phyloP scores from a whole-genome alignment of 2,329 filamentous ascomycete genomes.

The Tolypocladium album region DNA sequence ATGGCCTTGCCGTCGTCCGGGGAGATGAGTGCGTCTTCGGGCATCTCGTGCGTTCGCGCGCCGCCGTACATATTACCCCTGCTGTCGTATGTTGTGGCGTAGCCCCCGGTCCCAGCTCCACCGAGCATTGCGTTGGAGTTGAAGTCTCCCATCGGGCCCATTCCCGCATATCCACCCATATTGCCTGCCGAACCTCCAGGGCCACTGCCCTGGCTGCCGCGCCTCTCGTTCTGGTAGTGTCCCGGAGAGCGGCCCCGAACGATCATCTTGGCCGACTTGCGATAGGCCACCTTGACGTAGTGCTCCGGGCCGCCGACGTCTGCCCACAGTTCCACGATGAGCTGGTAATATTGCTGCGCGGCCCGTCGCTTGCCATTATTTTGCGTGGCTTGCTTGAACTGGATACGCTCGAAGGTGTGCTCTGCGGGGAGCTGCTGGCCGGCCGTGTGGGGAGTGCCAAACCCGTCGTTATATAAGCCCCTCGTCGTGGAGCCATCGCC shows the following conservation, averaged over 20 bases:
- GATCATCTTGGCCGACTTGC: slow-evolving; percentile 71
- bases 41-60: slow-evolving; percentile 38
- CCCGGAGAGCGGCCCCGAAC: slow-evolving; percentile 77
- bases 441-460: slow-evolving; percentile 16
- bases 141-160: slow-evolving; percentile 17
- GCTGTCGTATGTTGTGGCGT: slow-evolving; percentile 15
- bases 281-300: slow-evolving; percentile 61
- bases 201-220: slow-evolving; percentile 59
- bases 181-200: slow-evolving; percentile 53
- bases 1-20: slow-evolving; percentile 41
- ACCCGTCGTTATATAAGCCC: slow-evolving; percentile 31
- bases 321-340: slow-evolving; percentile 76
- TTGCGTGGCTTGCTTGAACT: slow-evolving; percentile 88
- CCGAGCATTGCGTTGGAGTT: slow-evolving; percentile 24
- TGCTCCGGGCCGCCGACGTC: slow-evolving; percentile 47
- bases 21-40: slow-evolving; percentile 39
- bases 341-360: slow-evolving; percentile 84
- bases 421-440: slow-evolving; percentile 35
- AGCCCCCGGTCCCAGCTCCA: slow-evolving; percentile 12
- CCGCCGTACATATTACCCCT: slow-evolving; percentile 25
- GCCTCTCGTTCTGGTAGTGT: slow-evolving; percentile 63
- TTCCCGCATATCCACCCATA: slow-evolving; percentile 32
- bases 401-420: slow-evolving; percentile 74
- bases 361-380: slow-evolving; percentile 89
- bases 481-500: slow-evolving; percentile 19